These are phyloP conservation scores for Backusella westeae DNA, from an alignment of 192 early-diverging fungal species.

Conservation along the genomic window DNA sequence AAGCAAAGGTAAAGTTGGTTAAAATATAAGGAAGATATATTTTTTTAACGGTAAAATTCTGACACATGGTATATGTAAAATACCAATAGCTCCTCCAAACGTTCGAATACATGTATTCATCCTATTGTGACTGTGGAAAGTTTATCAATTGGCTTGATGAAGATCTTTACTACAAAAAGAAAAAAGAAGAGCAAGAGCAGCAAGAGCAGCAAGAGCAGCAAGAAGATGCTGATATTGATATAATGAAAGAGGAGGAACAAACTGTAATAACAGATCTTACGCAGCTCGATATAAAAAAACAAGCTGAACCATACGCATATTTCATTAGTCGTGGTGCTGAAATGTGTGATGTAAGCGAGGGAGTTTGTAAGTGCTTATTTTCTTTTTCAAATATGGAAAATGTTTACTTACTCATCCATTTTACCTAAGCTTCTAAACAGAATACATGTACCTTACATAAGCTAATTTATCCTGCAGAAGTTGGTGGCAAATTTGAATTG, in stretches of 20 bases:
- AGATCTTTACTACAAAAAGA: not conserved
- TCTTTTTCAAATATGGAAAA: not conserved
- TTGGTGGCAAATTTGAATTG: constrained; percentile 71
- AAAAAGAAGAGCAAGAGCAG: not conserved
- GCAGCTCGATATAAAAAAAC: constrained; percentile 20
- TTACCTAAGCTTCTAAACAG: constrained; percentile 61
- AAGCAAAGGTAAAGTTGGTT: constrained; percentile 47
- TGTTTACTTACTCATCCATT: not conserved
- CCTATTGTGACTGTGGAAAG: constrained; percentile 94
- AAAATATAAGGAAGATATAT: not conserved
- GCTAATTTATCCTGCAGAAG: constrained; percentile 74
- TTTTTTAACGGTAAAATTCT: not conserved
- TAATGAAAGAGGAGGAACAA: constrained; percentile 9
- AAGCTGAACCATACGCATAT: constrained; percentile 54
- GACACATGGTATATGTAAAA: not conserved
- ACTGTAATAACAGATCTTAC: not conserved
- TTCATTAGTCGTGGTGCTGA: constrained; percentile 91
- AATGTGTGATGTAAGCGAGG: constrained; percentile 78
- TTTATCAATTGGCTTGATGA: constrained; percentile 74
- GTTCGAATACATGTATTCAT: constrained; percentile 77
- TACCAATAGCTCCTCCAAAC: constrained; percentile 52
- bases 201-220: not conserved
- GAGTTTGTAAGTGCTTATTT: constrained; percentile 53
- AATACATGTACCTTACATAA: constrained; percentile 88
- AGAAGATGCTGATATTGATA: constrained; percentile 35